Percentiles rank a stretch among this genome's conserved stretches.
These are phyloP conservation scores for Fusarium dlaminii DNA, from an alignment of 2,329 filamentous ascomycete genomes.

Conservation along the genomic window DNA sequence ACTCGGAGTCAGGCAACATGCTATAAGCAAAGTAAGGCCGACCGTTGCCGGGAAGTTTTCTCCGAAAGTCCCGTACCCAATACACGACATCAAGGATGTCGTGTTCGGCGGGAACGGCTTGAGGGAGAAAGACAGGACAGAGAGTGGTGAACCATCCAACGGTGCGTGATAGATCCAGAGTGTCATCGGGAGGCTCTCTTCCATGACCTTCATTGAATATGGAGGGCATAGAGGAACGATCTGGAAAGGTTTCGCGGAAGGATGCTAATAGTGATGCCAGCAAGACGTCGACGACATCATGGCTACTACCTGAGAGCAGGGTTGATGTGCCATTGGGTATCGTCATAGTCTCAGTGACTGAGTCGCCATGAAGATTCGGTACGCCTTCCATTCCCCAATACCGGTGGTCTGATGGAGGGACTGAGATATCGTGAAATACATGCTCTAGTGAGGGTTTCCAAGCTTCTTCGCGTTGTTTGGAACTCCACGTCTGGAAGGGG, in stretches of 20 bases:
- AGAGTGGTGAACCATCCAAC: conserved; percentile 53
- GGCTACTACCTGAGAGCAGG: background rate
- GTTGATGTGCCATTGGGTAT: background rate
- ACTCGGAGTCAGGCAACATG: background rate
- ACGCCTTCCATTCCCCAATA: conserved; percentile 40
- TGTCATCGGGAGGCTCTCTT: conserved; percentile 43
- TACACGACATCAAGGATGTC: conserved; percentile 28
- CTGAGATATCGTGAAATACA: conserved; percentile 1
- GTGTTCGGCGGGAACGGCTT: conserved; percentile 5
- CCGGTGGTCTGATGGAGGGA: conserved; percentile 18
- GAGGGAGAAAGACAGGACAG: conserved; percentile 29
- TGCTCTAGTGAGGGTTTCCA: conserved; percentile 20
- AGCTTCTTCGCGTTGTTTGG: conserved; percentile 39
- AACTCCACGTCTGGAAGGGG: conserved; percentile 46
- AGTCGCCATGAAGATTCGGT: conserved; percentile 21
- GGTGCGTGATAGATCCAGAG: conserved; percentile 45
- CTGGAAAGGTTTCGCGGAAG: conserved; percentile 43
- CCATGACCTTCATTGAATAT: conserved; percentile 51
- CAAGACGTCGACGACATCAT: conserved; percentile 48
- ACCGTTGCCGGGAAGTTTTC: conserved; percentile 34
- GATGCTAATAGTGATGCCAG: conserved; percentile 42
- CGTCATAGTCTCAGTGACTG: conserved; percentile 7
- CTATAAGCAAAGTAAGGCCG: conserved; percentile 28
- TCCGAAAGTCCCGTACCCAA: conserved; percentile 37
- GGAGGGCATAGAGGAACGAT: conserved; percentile 36